These are phyloP conservation scores for Paraconiothyrium brasiliense DNA, from an alignment of 2,329 filamentous ascomycete genomes.

Conservation along the genomic window DNA sequence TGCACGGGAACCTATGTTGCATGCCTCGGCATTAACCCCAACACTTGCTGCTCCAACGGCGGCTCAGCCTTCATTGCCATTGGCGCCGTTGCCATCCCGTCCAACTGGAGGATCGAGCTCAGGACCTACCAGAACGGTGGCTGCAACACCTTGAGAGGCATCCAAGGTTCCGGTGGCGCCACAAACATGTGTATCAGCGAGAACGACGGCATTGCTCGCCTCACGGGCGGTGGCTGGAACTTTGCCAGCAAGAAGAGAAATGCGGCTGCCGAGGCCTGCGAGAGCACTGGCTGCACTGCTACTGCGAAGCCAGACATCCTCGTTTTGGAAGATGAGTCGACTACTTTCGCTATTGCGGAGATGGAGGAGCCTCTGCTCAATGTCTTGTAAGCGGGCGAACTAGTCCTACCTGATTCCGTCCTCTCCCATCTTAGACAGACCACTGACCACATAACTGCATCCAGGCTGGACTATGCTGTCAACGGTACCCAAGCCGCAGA, in stretches of 20 bases:
- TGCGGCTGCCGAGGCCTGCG: neutral
- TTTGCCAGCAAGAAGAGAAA: conserved; percentile 4
- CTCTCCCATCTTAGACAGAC: conserved; percentile 1
- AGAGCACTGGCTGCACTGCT: neutral
- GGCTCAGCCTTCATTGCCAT: neutral
- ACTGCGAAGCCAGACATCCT: neutral
- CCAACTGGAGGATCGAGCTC: neutral
- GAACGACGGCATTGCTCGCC: neutral
- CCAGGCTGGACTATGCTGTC: conserved; percentile 5
- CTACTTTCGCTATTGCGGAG: neutral
- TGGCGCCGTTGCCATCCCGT: conserved; percentile 2
- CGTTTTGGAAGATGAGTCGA: conserved; percentile 3
- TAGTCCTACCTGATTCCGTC: no score
- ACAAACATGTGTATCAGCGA: conserved; percentile 7
- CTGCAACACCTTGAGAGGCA: neutral
- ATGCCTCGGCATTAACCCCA: neutral
- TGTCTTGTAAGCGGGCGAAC: neutral
- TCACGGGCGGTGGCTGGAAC: neutral
- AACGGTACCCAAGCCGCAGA: conserved; percentile 2
- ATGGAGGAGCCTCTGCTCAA: neutral
- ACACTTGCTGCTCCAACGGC: conserved; percentile 1
- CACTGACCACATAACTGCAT: neutral
- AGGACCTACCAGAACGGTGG: conserved; percentile 1
- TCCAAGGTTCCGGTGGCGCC: conserved; percentile 1
- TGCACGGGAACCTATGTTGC: conserved; percentile 1